phyloP scores from a whole-genome alignment of 352 stramenopile genomes.

The Phytophthora quininea region DNA sequence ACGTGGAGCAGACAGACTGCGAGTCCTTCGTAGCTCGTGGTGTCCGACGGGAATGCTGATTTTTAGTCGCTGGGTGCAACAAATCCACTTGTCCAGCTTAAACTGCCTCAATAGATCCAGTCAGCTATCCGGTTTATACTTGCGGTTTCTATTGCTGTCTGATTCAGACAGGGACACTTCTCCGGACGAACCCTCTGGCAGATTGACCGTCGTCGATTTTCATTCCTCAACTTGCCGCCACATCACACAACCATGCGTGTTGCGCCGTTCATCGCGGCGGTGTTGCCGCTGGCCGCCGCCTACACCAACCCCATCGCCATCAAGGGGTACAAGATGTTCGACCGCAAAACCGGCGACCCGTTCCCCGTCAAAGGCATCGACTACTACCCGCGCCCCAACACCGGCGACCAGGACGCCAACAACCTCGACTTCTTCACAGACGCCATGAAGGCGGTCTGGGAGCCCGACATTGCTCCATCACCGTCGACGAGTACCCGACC shows the following conservation, averaged over 20 bases:
- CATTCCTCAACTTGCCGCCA: slow-evolving; percentile 31
- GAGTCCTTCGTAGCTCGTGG: no score
- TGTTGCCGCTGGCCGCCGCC: slow-evolving; percentile 11
- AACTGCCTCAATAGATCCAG: neutral
- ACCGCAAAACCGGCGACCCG: slow-evolving; percentile 69
- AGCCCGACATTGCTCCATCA: slow-evolving; percentile 76
- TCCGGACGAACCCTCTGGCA: neutral
- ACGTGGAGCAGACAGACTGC: no score
- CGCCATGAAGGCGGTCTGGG: slow-evolving; percentile 71
- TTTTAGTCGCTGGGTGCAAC: neutral
- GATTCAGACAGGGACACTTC: neutral
- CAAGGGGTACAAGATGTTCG: slow-evolving; percentile 81
- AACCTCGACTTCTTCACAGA: slow-evolving; percentile 89
- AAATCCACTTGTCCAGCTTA: slow-evolving; percentile 1
- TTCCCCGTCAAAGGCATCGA: slow-evolving; percentile 82
- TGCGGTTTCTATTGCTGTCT: neutral
- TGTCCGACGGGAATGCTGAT: neutral
- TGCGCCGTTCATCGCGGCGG: no score
- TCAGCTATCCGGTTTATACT: neutral
- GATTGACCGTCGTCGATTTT: neutral
- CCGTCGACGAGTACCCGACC: slow-evolving; percentile 46
- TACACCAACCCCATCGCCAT: slow-evolving; percentile 67
- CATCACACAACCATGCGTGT: no score
- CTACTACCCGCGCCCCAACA: slow-evolving; percentile 89
- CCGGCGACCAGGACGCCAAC: slow-evolving; percentile 66